These are phyloP conservation scores for Pleurotus sapidus DNA, from an alignment of 768 basidiomycete species.

Conservation along the genomic window DNA sequence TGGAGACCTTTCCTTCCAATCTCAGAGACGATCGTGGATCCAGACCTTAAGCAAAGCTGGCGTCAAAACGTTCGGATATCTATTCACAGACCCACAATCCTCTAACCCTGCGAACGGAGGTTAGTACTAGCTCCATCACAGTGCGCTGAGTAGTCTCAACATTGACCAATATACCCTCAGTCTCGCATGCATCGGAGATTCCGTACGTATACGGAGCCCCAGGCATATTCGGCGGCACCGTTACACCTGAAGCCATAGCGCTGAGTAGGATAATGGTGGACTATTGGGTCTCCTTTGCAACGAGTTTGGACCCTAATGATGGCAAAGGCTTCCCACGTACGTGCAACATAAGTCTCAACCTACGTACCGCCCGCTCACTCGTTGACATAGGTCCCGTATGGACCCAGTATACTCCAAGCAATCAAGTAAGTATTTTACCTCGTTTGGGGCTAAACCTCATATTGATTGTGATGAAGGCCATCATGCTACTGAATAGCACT, in stretches of 20 bases:
- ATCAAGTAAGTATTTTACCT: constrained; percentile 16
- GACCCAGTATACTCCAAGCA: constrained; percentile 26
- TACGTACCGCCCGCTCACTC: neutral
- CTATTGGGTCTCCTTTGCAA: constrained; percentile 41
- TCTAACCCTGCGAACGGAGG: constrained; percentile 24
- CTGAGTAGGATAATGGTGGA: constrained; percentile 35
- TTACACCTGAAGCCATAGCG: constrained; percentile 15
- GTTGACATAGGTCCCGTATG: constrained; percentile 22
- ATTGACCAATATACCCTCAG: constrained; percentile 10
- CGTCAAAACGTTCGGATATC: constrained; percentile 37
- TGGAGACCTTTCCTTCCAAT: constrained; percentile 38
- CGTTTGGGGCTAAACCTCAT: neutral
- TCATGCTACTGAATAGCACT: constrained; percentile 33
- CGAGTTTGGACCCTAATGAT: constrained; percentile 37
- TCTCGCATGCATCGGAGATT: constrained; percentile 31
- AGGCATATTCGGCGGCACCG: constrained; percentile 11
- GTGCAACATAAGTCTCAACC: constrained; percentile 10
- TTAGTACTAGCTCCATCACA: constrained; percentile 8
- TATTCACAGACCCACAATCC: constrained; percentile 38
- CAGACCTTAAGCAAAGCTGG: constrained; percentile 34
- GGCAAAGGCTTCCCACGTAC: constrained; percentile 26
- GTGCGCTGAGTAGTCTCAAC: neutral
- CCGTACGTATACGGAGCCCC: constrained; percentile 31
- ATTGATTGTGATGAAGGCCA: constrained; percentile 15
- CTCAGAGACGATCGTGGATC: constrained; percentile 35